phyloP scores from a whole-genome alignment of 2,329 filamentous ascomycete species.

The Piedraia hortae region DNA sequence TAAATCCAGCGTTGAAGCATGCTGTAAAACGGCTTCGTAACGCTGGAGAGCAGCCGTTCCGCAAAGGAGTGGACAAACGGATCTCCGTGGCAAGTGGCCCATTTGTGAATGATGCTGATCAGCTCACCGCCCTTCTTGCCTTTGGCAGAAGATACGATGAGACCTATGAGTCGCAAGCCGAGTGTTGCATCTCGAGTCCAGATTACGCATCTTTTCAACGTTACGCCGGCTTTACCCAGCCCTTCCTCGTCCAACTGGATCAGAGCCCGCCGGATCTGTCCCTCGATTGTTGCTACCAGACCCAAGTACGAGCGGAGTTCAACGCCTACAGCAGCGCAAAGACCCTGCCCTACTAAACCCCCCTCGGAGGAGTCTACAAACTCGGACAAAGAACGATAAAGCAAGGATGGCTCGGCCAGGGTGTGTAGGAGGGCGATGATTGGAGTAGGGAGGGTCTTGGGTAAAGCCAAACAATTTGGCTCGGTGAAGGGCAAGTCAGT shows the following conservation, averaged over 20 bases:
- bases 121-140: constrained; percentile 70
- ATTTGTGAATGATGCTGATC: constrained; percentile 77
- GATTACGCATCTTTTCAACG: constrained; percentile 78
- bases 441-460: constrained; percentile 52
- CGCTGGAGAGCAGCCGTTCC: constrained; percentile 58
- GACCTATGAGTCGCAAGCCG: constrained; percentile 72
- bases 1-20: constrained; percentile 96
- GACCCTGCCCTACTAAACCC: constrained; percentile 72
- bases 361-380: constrained; percentile 63
- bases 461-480: constrained; percentile 43
- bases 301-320: constrained; percentile 77
- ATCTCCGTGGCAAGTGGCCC: constrained; percentile 81
- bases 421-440: constrained; percentile 69
- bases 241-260: constrained; percentile 45
- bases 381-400: constrained; percentile 53
- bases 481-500: constrained; percentile 53
- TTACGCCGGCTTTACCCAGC: constrained; percentile 68
- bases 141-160: constrained; percentile 78
- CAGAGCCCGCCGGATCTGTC: constrained; percentile 64
- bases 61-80: constrained; percentile 85
- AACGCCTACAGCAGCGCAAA: constrained; percentile 58
- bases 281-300: constrained; percentile 73
- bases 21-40: constrained; percentile 86
- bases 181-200: constrained; percentile 96
- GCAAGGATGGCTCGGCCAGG: constrained; percentile 72